Percentiles rank a stretch among this genome's conserved stretches.
phyloP scores from a whole-genome alignment of 129 eudicot genomes.

The Calendula officinalis region DNA sequence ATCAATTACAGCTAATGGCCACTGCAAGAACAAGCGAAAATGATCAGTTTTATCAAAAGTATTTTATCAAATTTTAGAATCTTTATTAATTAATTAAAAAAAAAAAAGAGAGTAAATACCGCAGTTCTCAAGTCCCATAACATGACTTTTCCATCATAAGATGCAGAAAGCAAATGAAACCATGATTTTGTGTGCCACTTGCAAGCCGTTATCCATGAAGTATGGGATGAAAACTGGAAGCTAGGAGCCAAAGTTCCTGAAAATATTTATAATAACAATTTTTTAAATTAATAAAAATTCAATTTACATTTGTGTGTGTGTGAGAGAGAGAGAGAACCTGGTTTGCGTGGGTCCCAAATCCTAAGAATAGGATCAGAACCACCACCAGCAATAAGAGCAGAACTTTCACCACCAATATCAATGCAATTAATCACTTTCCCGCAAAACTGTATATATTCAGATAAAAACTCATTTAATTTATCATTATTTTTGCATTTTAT shows the following conservation, averaged over 20 bases:
- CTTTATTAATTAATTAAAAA: background rate
- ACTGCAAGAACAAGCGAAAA: slow-evolving; percentile 46
- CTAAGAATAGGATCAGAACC: slow-evolving; percentile 85
- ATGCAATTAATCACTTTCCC: slow-evolving; percentile 83
- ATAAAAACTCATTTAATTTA: background rate
- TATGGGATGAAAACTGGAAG: slow-evolving; percentile 79
- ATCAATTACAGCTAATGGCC: slow-evolving; percentile 83
- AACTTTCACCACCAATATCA: slow-evolving; percentile 93
- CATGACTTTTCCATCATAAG: slow-evolving; percentile 97
- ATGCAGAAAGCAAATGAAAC: slow-evolving; percentile 84
- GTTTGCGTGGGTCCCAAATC: slow-evolving; percentile 99
- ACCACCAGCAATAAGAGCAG: slow-evolving; percentile 84
- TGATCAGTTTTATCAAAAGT: background rate
- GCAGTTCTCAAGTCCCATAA: slow-evolving; percentile 96
- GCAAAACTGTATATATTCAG: slow-evolving; percentile 42
- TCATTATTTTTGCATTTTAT: background rate
- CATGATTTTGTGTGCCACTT: slow-evolving; percentile 87
- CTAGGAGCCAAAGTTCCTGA: slow-evolving; percentile 85
- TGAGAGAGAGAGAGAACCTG: slow-evolving; percentile 51
- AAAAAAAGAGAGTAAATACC: slow-evolving; percentile 41
- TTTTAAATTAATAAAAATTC: background rate
- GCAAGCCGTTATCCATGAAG: slow-evolving; percentile 84
- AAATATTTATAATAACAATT: slow-evolving; percentile 4
- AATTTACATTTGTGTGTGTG: background rate
- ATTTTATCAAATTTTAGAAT: too few relatives aligned